Conservation (phyloP, 1,284 basidiomycete species). For the Peniophora sp. region DNA sequence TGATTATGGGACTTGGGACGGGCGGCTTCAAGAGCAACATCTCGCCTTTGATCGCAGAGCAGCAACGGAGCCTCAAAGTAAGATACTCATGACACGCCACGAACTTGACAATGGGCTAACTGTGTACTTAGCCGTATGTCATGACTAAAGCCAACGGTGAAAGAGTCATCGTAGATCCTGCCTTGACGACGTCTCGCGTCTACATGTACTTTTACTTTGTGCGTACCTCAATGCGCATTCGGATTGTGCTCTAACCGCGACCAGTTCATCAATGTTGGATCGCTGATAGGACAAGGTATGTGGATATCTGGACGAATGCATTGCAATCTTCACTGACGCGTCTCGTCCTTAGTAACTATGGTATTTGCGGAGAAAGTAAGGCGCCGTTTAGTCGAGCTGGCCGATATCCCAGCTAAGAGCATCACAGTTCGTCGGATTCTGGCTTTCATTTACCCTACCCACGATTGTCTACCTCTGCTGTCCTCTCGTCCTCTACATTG, state of each 20-base stretch:
- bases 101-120: too few species aligned
- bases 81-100: too few species aligned
- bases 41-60: conserved; percentile 74
- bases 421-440: conserved; percentile 60
- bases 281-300: conserved; percentile 60
- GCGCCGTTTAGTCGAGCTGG: not conserved
- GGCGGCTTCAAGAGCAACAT: conserved; percentile 81
- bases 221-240: not conserved
- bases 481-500: conserved; percentile 62
- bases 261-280: conserved; percentile 73
- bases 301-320: too few species aligned
- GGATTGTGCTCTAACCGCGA: conserved; percentile 54
- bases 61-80: conserved; percentile 45
- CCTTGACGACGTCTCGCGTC: conserved; percentile 59
- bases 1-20: conserved; percentile 62
- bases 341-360: conserved; percentile 61
- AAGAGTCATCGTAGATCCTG: conserved; percentile 77
- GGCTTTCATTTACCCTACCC: conserved; percentile 62
- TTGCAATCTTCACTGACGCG: not conserved
- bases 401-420: not conserved
- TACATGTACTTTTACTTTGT: conserved; percentile 48
- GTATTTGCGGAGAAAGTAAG: conserved; percentile 64
- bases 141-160: conserved; percentile 53
- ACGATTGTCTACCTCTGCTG: conserved; percentile 59
- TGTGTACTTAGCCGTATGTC: conserved; percentile 35